A percentile compares a stretch with the other conserved stretches of the same genome.
phyloP scores from a whole-genome alignment of 495 filamentous ascomycete genomes.

The Trichocladium uniseriatum region DNA sequence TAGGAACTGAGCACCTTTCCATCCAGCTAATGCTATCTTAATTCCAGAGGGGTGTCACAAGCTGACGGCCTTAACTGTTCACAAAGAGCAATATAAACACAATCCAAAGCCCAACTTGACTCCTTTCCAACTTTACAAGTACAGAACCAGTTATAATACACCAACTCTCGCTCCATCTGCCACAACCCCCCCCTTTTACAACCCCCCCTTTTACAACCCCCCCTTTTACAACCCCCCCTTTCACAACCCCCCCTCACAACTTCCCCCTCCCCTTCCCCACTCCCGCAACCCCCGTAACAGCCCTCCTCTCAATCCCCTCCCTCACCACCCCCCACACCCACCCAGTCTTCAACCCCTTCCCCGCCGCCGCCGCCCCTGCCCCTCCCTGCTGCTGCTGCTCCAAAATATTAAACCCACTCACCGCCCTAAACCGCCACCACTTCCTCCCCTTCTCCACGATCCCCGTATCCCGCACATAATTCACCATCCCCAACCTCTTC shows the following conservation, averaged over 20 bases:
- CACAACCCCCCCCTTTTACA: no score
- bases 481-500: slow-evolving; percentile 41
- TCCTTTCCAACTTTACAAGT: no score
- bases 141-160: no score
- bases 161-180: no score
- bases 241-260: neutral
- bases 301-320: slow-evolving; percentile 12
- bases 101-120: no score
- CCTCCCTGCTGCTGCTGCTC: neutral
- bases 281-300: neutral
- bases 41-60: no score
- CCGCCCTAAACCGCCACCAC: slow-evolving; percentile 32
- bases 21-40: no score
- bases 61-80: no score
- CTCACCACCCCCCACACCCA: slow-evolving; percentile 27
- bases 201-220: no score
- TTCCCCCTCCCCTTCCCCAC: neutral
- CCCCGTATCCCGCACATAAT: slow-evolving; percentile 36
- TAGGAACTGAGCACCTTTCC: no score
- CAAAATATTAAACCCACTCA: slow-evolving; percentile 27
- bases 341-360: slow-evolving; percentile 13
- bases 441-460: slow-evolving; percentile 17
- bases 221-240: no score
- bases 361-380: neutral
- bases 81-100: no score